Base-by-base conservation (phyloP, 345 rosid species). In the Gossypium australe region DNA sequence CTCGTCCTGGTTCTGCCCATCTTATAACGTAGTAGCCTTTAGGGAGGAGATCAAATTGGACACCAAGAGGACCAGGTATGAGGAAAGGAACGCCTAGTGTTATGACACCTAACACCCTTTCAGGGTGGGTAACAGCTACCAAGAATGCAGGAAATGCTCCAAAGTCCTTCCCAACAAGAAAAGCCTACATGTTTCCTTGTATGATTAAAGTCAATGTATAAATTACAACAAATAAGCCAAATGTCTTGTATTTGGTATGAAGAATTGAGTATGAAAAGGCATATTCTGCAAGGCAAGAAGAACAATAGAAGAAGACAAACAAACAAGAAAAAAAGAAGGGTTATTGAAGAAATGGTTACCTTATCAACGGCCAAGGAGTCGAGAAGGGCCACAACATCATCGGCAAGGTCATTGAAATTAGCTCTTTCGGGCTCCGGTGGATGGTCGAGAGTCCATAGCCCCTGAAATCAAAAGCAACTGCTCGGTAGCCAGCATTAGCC, bases 1-100 rank as follows among this genome's bases (percentile, higher is more conserved):
- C 87, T 70, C 89, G 52, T 17, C 71, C 70, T 12, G 84, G 80
- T 59, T 85, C 81, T 84, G 75, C 72, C 88, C 86, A 85, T 24
- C 86, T 73, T n/a, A 53, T 44, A 4, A 76, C 48, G 76, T 85
- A 85, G 82, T 79, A 79, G 64, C 86, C 86, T 75, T 83, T 76
- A 3, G 88, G 86, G 48, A 83, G 72, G 44, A 68, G 72, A 49
- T 68, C 58, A 27, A 48, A 24, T 14, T 48, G 44, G 58, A 68
- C 16, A 68, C 58, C 58, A 16, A 7, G 44, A 49, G 72, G 22
- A 25, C 79, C 77, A 44, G 77, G 69, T 57, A 74, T 9, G 74
- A 75, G 57, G 77, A 80, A 83, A 17, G 88, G 84, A 48, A 79
- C 65, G n/a, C 88, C 88, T 16, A 85, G 45, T 14, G 88, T 70